Conservation (phyloP, 495 filamentous ascomycete species). For the Parathielavia appendiculata region DNA sequence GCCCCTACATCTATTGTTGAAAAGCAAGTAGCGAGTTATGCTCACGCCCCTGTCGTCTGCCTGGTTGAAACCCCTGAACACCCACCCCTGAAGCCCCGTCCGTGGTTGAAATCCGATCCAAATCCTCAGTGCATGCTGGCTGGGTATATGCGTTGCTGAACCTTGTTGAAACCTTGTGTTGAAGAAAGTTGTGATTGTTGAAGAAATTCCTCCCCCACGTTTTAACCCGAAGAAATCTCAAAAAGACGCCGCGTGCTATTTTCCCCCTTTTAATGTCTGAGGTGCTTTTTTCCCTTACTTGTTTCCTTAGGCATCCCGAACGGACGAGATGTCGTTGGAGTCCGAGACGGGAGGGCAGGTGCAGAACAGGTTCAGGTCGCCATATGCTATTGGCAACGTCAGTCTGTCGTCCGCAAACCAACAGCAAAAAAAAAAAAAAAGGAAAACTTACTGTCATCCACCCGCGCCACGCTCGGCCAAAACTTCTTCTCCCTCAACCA, state of each 20-base stretch:
- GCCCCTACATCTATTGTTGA: not conserved
- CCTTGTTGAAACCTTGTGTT: not conserved
- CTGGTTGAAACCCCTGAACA: not conserved
- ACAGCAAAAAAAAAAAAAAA: no score
- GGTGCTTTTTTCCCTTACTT: not conserved
- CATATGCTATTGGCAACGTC: constrained; percentile 59
- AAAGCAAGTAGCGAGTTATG: not conserved
- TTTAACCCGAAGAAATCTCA: no score
- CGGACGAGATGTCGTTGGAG: constrained; percentile 31
- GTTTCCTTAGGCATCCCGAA: not conserved
- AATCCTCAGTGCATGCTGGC: constrained; percentile 1
- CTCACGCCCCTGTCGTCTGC: not conserved
- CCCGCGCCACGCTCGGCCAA: constrained; percentile 84
- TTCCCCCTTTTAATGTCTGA: not conserved
- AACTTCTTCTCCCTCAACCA: constrained; percentile 96
- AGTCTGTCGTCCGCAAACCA: constrained; percentile 18
- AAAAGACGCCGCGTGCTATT: no score
- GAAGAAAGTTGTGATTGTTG: not conserved
- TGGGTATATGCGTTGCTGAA: constrained; percentile 7
- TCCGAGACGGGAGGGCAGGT: constrained; percentile 84
- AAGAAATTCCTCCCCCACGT: no score
- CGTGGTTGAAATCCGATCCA: constrained; percentile 1
- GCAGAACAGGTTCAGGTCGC: constrained; percentile 91
- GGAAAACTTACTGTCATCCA: constrained; percentile 74
- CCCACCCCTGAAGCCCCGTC: not conserved